A percentile compares a stretch with the other conserved stretches of the same genome.
These are phyloP conservation scores for Leccinum griseonigrum DNA, from an alignment of 1,284 basidiomycete species.

Conservation along the genomic window DNA sequence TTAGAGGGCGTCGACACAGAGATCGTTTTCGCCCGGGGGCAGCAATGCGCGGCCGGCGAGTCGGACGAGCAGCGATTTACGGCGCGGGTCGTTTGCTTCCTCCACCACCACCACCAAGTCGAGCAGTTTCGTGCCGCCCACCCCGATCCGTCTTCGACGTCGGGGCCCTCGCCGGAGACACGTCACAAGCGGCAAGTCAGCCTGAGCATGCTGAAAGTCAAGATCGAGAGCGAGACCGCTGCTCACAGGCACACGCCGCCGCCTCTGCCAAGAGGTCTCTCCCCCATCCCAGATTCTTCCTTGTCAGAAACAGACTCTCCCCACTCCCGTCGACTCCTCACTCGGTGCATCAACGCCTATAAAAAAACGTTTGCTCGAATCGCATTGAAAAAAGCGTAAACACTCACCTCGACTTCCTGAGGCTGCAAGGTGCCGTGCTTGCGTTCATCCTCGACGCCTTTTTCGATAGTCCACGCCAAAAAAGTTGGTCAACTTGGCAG, in stretches of 20 bases:
- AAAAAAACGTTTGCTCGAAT: background rate
- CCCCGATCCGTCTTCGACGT: constrained; percentile 59
- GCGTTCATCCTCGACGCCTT: constrained; percentile 66
- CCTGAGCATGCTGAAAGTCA: constrained; percentile 83
- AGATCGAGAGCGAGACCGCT: constrained; percentile 76
- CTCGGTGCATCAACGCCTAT: constrained; percentile 61
- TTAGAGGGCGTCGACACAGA: constrained; percentile 36
- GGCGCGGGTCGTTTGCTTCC: constrained; percentile 43
- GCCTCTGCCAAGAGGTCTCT: constrained; percentile 48
- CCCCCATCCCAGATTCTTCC: constrained; percentile 42
- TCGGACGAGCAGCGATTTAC: constrained; percentile 45
- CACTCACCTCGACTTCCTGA: constrained; percentile 67
- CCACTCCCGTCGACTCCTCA: constrained; percentile 46
- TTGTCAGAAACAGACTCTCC: constrained; percentile 16
- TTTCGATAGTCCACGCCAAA: constrained; percentile 81
- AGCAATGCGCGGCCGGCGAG: constrained; percentile 41
- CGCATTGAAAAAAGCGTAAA: background rate
- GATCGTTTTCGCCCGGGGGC: constrained; percentile 40
- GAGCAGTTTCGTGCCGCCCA: constrained; percentile 36
- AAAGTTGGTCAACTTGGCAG: constrained; percentile 78
- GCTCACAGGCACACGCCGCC: constrained; percentile 28
- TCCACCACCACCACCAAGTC: constrained; percentile 37
- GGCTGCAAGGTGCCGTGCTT: constrained; percentile 58
- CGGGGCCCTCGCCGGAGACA: constrained; percentile 67
- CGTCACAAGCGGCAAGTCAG: constrained; percentile 84